phyloP scores from a whole-genome alignment of 164 flowering plant species.

The Stephania japonica region DNA sequence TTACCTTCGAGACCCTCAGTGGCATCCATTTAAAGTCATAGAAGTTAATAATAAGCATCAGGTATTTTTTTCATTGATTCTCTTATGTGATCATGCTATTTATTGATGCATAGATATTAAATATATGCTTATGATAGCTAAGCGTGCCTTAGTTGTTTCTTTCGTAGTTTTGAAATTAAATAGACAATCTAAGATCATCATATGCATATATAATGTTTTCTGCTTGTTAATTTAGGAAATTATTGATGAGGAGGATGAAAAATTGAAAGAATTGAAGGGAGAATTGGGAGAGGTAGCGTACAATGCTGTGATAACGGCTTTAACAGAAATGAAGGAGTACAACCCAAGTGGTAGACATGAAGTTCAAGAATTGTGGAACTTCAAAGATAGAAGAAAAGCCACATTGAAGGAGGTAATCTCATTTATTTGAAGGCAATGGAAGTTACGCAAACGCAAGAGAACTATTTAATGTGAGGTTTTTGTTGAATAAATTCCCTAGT shows the following conservation, averaged over 20 bases:
- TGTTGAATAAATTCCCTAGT: no score
- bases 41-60: conserved; percentile 28
- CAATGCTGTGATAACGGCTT: conserved; percentile 34
- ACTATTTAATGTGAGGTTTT: no score
- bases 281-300: conserved; percentile 37
- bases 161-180: background rate
- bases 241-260: conserved; percentile 46
- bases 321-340: conserved; percentile 45
- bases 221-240: conserved; percentile 39
- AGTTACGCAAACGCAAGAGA: conserved; percentile 23
- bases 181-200: no score
- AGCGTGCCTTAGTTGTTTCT: background rate
- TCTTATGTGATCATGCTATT: no score
- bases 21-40: conserved; percentile 67
- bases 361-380: conserved; percentile 49
- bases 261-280: conserved; percentile 27
- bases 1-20: conserved; percentile 56
- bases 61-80: conserved; percentile 23
- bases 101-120: no score
- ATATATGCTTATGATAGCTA: background rate
- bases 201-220: no score
- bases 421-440: conserved; percentile 25
- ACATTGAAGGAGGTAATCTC: conserved; percentile 36
- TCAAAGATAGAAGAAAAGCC: conserved; percentile 40
- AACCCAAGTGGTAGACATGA: conserved; percentile 55